Evolutionary conservation across 371 early-diverging fungal species (phyloP).

Genomic region (Conidiobolus incongruus): DNA sequence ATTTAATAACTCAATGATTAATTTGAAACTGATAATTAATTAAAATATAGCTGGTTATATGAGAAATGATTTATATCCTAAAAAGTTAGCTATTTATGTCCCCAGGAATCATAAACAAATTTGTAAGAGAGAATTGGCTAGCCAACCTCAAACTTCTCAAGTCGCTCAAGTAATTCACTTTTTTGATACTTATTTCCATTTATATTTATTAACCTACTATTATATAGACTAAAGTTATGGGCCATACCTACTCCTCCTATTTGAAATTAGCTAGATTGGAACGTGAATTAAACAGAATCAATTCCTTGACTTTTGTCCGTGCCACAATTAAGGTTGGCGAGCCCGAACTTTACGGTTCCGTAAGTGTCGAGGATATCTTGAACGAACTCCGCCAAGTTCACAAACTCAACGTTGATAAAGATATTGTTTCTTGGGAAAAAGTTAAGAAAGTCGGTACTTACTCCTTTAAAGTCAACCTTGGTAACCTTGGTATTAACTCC

Average conservation of each 20-base stretch:
- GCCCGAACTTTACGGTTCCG: neutral
- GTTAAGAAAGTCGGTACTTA: neutral
- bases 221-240: neutral
- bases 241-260: neutral
- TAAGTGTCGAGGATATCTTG: neutral
- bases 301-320: neutral
- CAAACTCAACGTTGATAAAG: neutral
- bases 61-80: neutral
- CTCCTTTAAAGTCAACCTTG: neutral
- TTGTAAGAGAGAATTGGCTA: neutral
- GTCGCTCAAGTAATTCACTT: neutral
- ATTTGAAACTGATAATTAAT: neutral
- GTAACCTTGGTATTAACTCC: neutral
- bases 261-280: neutral
- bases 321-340: neutral
- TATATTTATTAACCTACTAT: neutral
- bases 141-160: neutral
- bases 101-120: neutral
- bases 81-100: neutral
- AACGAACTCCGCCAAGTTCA: neutral
- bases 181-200: neutral
- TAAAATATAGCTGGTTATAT: constrained; percentile 1
- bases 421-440: neutral
- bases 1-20: neutral
- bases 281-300: neutral